Percentiles rank a stretch among this genome's conserved stretches.
These are phyloP conservation scores for Yarrowia sp. DNA, from an alignment of 805 yeast species.

Conservation along the genomic window DNA sequence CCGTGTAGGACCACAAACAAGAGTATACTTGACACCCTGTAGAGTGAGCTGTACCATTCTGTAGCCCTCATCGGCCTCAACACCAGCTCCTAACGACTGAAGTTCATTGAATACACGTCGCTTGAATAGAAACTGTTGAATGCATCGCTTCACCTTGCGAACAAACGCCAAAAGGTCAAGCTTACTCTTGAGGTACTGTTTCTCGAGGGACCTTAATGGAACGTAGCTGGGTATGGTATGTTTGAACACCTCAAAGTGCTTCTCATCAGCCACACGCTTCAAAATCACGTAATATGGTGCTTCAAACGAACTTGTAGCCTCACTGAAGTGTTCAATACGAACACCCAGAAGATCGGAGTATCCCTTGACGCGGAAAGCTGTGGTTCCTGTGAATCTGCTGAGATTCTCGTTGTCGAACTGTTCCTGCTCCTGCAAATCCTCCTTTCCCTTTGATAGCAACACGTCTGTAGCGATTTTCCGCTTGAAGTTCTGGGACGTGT, in stretches of 20 bases:
- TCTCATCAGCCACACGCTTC: not conserved
- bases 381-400: constrained; percentile 23
- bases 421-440: constrained; percentile 10
- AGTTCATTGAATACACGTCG: constrained; percentile 14
- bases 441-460: constrained; percentile 5
- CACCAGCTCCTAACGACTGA: not conserved
- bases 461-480: not conserved
- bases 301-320: not conserved
- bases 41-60: constrained; percentile 16
- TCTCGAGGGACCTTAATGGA: not conserved
- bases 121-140: constrained; percentile 12
- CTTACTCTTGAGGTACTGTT: constrained; percentile 1
- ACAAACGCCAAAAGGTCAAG: constrained; percentile 11
- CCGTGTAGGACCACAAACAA: constrained; percentile 15
- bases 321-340: constrained; percentile 10
- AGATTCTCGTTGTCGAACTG: constrained; percentile 21
- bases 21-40: not conserved
- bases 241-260: constrained; percentile 12
- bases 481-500: not conserved
- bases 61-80: constrained; percentile 21
- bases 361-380: constrained; percentile 25
- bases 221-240: constrained; percentile 26
- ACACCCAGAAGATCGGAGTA: constrained; percentile 9
- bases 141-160: not conserved
- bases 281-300: constrained; percentile 31